These are phyloP conservation scores for Macrocybe gigantea DNA, from an alignment of 768 basidiomycete genomes.

Conservation along the genomic window DNA sequence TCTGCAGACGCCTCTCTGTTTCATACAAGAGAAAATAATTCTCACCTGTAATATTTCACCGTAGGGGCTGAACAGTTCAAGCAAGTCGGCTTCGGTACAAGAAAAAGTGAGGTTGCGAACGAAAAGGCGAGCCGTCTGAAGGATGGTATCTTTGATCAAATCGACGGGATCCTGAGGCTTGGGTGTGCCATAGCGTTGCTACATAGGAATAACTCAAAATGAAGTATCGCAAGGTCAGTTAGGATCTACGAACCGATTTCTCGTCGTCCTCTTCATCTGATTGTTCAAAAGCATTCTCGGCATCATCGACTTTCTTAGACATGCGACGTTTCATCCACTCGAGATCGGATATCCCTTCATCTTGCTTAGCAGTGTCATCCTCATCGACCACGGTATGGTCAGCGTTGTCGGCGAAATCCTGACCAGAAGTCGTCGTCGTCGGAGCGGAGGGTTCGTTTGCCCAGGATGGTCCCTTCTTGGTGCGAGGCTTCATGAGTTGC, in stretches of 20 bases:
- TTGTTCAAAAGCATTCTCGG: constrained; percentile 53
- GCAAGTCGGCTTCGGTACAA: constrained; percentile 68
- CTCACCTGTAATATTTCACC: constrained; percentile 78
- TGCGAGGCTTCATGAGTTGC: constrained; percentile 64
- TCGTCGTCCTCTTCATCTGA: constrained; percentile 47
- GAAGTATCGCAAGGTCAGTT: too few species aligned
- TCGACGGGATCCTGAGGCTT: constrained; percentile 25
- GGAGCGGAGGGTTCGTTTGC: constrained; percentile 37
- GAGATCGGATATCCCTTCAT: constrained; percentile 51
- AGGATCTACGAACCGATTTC: neutral
- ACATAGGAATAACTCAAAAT: too few species aligned
- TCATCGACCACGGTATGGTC: constrained; percentile 7
- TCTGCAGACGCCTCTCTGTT: constrained; percentile 12
- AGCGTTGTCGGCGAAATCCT: constrained; percentile 7
- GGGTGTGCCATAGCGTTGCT: neutral
- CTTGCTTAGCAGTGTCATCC: constrained; percentile 16
- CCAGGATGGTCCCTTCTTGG: constrained; percentile 59
- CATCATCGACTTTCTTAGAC: constrained; percentile 36
- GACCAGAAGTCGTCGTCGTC: constrained; percentile 7
- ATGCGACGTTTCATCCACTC: constrained; percentile 74
- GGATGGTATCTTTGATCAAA: constrained; percentile 46
- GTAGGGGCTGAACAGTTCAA: constrained; percentile 55
- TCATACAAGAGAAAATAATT: neutral
- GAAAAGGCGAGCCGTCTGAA: constrained; percentile 77
- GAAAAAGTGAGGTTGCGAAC: constrained; percentile 93